Percentiles rank a stretch among this genome's conserved stretches.
These are phyloP conservation scores for Dendrostoma leiphaemia DNA, from an alignment of 2,329 filamentous ascomycete genomes.

Conservation along the genomic window DNA sequence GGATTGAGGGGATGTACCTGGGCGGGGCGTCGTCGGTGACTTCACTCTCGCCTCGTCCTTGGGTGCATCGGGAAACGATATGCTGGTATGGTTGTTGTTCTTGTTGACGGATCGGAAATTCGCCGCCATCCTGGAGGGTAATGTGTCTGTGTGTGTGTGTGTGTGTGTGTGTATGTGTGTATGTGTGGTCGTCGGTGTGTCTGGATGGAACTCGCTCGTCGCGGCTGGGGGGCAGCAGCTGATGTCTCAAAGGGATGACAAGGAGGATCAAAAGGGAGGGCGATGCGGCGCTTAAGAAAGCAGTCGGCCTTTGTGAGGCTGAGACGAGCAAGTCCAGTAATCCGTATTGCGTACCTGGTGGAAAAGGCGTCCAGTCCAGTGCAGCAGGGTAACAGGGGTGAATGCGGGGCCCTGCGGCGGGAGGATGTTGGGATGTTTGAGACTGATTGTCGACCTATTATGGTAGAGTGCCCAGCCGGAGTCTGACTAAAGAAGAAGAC, in stretches of 20 bases:
- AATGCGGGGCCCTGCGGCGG: constrained; percentile 28
- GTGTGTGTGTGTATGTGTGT: too few species aligned
- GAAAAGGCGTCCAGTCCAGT: constrained; percentile 23
- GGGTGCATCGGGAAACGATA: constrained; percentile 41
- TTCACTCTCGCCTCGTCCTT: constrained; percentile 55
- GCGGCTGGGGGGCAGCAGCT: too few species aligned
- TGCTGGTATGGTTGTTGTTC: constrained; percentile 41
- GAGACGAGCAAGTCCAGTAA: constrained; percentile 21
- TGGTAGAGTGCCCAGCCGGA: constrained; percentile 10
- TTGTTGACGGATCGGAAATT: constrained; percentile 62
- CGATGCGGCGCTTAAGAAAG: constrained; percentile 24
- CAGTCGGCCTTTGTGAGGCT: constrained; percentile 27
- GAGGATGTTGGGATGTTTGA: constrained; percentile 25
- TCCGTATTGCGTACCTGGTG: neutral
- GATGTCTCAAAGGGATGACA: neutral
- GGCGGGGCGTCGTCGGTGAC: constrained; percentile 30
- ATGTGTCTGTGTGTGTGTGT: constrained; percentile 2
- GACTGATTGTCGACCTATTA: constrained; percentile 25
- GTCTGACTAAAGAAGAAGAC: constrained; percentile 12
- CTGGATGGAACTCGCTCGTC: too few species aligned
- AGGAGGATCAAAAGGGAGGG: constrained; percentile 20
- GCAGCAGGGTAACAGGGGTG: constrained; percentile 24
- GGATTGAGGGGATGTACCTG: constrained; percentile 30
- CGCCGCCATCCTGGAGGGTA: constrained; percentile 44
- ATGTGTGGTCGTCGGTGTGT: too few species aligned